Conservation (phyloP, 768 basidiomycete species). For the Chalciporus sphaerocephalus region DNA sequence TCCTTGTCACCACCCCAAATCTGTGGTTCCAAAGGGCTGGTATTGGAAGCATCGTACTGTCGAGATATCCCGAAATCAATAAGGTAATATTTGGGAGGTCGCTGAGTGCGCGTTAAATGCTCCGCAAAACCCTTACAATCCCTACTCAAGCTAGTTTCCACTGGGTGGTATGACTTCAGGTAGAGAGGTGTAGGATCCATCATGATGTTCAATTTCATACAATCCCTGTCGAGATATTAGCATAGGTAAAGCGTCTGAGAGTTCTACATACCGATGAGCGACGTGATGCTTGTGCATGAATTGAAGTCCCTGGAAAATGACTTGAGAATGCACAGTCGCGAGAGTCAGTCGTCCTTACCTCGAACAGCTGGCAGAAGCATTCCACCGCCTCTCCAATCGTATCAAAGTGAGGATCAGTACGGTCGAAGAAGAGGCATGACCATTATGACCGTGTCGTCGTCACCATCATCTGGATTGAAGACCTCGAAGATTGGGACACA, state of each 20-base stretch:
- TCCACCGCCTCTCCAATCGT: conserved; percentile 15
- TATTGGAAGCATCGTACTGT: conserved; percentile 24
- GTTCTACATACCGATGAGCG: conserved; percentile 31
- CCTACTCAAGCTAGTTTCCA: conserved; percentile 1
- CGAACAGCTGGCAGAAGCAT: conserved; percentile 29
- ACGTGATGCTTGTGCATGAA: conserved; percentile 37
- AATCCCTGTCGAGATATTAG: conserved; percentile 27
- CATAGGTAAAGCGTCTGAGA: too few relatives aligned
- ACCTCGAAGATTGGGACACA: conserved; percentile 26
- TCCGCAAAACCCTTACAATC: conserved; percentile 19
- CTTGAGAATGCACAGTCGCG: neutral
- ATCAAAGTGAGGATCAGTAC: conserved; percentile 20
- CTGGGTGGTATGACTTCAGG: conserved; percentile 28
- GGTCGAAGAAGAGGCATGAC: conserved; percentile 29
- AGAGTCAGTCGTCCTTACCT: conserved; percentile 10
- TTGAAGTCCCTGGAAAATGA: conserved; percentile 25
- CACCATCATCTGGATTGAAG: neutral
- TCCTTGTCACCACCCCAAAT: conserved; percentile 41
- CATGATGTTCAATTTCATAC: conserved; percentile 31
- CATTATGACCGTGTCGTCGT: conserved; percentile 13
- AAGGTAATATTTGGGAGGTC: conserved; percentile 31
- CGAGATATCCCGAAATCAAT: conserved; percentile 38
- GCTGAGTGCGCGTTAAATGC: conserved; percentile 27
- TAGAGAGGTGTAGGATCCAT: conserved; percentile 27
- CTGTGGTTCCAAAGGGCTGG: conserved; percentile 23